Base-by-base conservation (phyloP, 768 basidiomycete genomes). In the Russula vinacea region DNA sequence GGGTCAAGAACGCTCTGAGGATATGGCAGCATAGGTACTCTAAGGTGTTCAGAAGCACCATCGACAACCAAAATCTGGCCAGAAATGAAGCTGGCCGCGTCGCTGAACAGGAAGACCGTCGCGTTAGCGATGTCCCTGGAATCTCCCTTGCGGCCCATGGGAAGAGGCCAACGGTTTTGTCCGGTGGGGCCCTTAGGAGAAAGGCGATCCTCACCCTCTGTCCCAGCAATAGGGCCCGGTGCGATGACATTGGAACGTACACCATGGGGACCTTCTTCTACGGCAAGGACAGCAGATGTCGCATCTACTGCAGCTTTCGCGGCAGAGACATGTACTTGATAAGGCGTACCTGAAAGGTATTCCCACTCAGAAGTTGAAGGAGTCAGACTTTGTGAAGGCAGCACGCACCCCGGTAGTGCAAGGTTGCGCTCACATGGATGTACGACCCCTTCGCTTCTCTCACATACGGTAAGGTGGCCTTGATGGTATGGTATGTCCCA, bases 301-400 rank as follows among this genome's bases (percentile, higher is more conserved):
- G 94, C 93, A 72, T 99, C 95, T 40, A 98, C 85, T 19, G 83
- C 96, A 0, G 96, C 94, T 75, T 98, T 99, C 26, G 95, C 95
- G 10, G 94, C 92, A 14, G 92, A 92, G 14, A 96, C 93, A 71
- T 98, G 96, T 9, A 85, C 92, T 76, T 98, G 95, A 74, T 86
- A 92, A 0, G 92, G 90, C 9, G 86, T 85, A 13, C 80, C 92
- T 90, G 68, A 67, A 61, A 45, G 26, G 19, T 47, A 14, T 22
- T 19, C 14, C 9, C 17, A 22, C 10, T 58, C 24, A 61, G 33
- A 37, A 16, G 19, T 42, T 26, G 40, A 22, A 19, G 22, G 9
- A 35, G 29, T 24, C 10, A 7, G 50, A 37, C 13, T 26, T 17
- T 39, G 17, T 11, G 10, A 54, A 60, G 29, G 44, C 49, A 0